Evolutionary conservation across 257 asterid genomes (phyloP).

Genomic region (Plantago ovata): DNA sequence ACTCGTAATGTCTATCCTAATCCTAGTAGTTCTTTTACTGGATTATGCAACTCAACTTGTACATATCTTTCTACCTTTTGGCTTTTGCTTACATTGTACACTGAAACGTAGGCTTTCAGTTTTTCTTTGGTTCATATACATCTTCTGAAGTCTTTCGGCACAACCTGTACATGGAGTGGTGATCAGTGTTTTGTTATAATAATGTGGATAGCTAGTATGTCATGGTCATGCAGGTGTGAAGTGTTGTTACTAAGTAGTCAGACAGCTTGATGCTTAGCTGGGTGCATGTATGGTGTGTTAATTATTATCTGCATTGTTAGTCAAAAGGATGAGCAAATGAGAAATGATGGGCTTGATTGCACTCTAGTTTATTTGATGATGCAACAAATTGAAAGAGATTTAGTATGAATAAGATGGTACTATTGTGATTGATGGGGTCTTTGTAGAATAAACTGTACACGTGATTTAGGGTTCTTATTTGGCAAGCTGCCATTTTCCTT

Average conservation of each 20-base stretch:
- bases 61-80: background rate
- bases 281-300: slow-evolving; percentile 4
- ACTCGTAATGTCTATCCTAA: slow-evolving; percentile 5
- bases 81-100: too few species aligned
- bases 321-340: slow-evolving; percentile 4
- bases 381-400: background rate
- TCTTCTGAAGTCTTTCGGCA: too few species aligned
- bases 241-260: too few species aligned
- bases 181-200: too few species aligned
- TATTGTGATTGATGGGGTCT: background rate
- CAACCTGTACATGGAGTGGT: too few species aligned
- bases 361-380: background rate
- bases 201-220: too few species aligned
- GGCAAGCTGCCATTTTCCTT: slow-evolving; percentile 12
- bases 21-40: slow-evolving; percentile 4
- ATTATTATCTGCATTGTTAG: background rate
- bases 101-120: too few species aligned
- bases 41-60: background rate
- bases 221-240: too few species aligned
- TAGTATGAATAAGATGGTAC: background rate
- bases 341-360: slow-evolving; percentile 11
- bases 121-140: too few species aligned
- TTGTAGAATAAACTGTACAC: slow-evolving; percentile 4
- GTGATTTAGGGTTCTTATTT: background rate
- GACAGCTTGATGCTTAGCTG: slow-evolving; percentile 1